Conservation (phyloP, 805 yeast genomes). For the Ogataea polymorpha region DNA sequence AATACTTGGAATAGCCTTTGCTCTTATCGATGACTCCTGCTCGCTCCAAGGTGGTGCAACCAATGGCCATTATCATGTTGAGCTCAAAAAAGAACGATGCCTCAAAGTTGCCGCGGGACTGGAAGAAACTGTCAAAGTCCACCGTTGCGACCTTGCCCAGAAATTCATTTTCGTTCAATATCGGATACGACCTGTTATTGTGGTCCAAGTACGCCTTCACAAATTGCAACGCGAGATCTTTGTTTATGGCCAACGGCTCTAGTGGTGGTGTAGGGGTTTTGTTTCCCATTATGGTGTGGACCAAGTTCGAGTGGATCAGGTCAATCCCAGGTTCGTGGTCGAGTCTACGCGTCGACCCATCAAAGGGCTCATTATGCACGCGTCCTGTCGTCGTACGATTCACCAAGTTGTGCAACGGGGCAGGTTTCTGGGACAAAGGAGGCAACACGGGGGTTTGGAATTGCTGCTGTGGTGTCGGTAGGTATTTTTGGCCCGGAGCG, state of each 20-base stretch:
- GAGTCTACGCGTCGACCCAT: background rate
- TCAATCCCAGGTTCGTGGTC: conserved; percentile 9
- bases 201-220: conserved; percentile 45
- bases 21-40: conserved; percentile 36
- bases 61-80: conserved; percentile 52
- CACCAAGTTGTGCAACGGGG: conserved; percentile 15
- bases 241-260: conserved; percentile 22
- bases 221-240: conserved; percentile 32
- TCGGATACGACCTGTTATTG: conserved; percentile 43
- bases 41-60: conserved; percentile 47
- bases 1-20: conserved; percentile 39
- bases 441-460: conserved; percentile 9
- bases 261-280: conserved; percentile 30
- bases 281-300: conserved; percentile 25
- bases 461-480: conserved; percentile 4
- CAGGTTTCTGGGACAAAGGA: conserved; percentile 10
- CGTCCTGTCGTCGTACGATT: background rate
- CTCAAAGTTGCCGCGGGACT: conserved; percentile 18
- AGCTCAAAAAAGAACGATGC: conserved; percentile 41
- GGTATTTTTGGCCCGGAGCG: conserved; percentile 1
- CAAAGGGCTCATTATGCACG: background rate
- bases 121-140: conserved; percentile 20
- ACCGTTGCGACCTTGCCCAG: conserved; percentile 28
- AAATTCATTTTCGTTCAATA: conserved; percentile 39
- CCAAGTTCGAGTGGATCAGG: conserved; percentile 13